phyloP scores from a whole-genome alignment of 805 yeast genomes.

The Saccharomycopsis synnaedendra region DNA sequence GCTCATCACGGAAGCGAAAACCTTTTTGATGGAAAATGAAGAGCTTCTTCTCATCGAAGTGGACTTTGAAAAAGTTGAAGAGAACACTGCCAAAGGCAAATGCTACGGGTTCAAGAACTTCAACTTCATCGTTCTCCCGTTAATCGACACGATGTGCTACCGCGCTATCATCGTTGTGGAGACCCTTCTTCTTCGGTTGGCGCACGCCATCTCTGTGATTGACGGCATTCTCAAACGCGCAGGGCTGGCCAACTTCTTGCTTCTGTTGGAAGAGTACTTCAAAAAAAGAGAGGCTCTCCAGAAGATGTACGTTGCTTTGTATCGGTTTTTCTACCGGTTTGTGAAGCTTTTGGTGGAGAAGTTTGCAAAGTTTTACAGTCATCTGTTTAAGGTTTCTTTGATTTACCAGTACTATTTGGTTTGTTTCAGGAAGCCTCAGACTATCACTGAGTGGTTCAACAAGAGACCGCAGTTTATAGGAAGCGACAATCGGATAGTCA shows the following conservation, averaged over 20 bases:
- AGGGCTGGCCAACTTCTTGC: neutral
- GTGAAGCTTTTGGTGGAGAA: constrained; percentile 10
- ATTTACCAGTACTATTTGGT: constrained; percentile 11
- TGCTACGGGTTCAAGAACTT: constrained; percentile 10
- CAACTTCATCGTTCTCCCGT: constrained; percentile 11
- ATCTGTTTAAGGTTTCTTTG: constrained; percentile 8
- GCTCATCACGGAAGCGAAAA: constrained; percentile 8
- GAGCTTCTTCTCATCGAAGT: neutral
- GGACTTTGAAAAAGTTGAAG: constrained; percentile 3
- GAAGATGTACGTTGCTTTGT: constrained; percentile 7
- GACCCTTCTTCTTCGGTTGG: constrained; percentile 4
- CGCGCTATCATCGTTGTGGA: constrained; percentile 2
- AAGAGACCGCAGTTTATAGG: neutral
- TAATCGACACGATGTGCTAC: constrained; percentile 10
- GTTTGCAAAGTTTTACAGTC: constrained; percentile 11
- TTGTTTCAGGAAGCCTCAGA: constrained; percentile 9
- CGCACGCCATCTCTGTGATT: constrained; percentile 6
- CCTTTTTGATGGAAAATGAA: constrained; percentile 4
- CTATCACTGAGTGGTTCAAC: constrained; percentile 8
- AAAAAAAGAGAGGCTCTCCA: constrained; percentile 5
- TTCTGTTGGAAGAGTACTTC: constrained; percentile 8
- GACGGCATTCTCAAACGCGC: constrained; percentile 3
- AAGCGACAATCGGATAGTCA: neutral
- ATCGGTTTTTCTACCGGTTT: constrained; percentile 3
- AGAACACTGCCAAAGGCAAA: neutral